These are phyloP conservation scores for Dictyostelium brefeldianum DNA, from an alignment of 78 protist genomes.

Conservation along the genomic window DNA sequence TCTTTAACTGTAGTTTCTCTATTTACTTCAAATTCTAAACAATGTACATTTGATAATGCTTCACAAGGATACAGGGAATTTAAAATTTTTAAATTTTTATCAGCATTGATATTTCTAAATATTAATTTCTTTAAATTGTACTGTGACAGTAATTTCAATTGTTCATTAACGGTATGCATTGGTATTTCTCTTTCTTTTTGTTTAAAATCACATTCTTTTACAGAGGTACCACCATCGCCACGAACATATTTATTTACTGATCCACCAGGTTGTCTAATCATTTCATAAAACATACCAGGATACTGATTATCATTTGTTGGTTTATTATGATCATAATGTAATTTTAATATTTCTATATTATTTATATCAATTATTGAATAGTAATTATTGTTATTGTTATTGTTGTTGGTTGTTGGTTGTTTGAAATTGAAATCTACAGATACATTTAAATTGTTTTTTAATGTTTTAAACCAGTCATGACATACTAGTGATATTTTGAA, in stretches of 20 bases:
- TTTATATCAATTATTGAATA: not conserved
- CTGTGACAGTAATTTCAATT: too few relatives aligned
- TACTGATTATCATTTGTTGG: too few relatives aligned
- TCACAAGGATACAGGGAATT: not conserved
- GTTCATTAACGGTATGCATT: too few relatives aligned
- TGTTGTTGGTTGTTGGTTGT: not conserved
- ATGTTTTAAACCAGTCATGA: slow-evolving; percentile 2
- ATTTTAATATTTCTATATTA: not conserved
- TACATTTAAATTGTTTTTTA: not conserved
- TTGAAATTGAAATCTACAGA: slow-evolving; percentile 4
- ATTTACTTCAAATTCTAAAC: not conserved
- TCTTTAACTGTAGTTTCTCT: not conserved
- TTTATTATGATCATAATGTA: not conserved
- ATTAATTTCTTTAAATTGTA: not conserved
- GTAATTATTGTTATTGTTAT: not conserved
- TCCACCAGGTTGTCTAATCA: too few relatives aligned
- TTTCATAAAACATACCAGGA: too few relatives aligned
- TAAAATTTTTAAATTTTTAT: not conserved
- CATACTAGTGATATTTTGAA: not conserved
- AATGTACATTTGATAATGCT: not conserved
- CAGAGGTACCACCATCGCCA: too few relatives aligned
- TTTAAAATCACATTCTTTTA: too few relatives aligned
- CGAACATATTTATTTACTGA: too few relatives aligned
- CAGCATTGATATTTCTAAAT: not conserved
- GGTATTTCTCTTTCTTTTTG: too few relatives aligned